phyloP scores from a whole-genome alignment of 2,329 filamentous ascomycete genomes.

The Dothideomycetes sp. region DNA sequence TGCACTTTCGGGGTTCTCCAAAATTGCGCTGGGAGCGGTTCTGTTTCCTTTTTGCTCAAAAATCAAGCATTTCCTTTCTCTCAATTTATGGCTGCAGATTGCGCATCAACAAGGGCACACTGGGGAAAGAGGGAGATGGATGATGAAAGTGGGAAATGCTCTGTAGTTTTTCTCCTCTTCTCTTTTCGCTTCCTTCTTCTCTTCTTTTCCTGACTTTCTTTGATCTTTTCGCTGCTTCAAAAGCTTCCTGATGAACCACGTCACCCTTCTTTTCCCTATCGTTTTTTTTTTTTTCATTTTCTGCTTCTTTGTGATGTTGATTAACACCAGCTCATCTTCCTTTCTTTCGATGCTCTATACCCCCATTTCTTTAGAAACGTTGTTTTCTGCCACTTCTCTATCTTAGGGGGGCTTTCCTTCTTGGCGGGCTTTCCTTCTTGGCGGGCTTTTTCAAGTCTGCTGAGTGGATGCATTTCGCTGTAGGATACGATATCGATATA shows the following conservation, averaged over 20 bases:
- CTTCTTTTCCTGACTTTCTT: constrained; percentile 1
- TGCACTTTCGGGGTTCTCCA: constrained; percentile 10
- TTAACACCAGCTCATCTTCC: constrained; percentile 1
- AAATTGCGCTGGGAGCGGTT: constrained; percentile 13
- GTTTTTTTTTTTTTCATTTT: too few species aligned
- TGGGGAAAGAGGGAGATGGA: constrained; percentile 7
- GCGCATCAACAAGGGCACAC: constrained; percentile 3
- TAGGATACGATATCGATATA: too few species aligned
- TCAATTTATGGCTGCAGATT: constrained; percentile 9
- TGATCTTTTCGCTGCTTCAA: too few species aligned
- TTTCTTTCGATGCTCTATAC: constrained; percentile 8
- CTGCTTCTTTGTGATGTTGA: constrained; percentile 3
- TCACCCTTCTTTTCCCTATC: constrained; percentile 7
- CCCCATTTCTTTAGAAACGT: constrained; percentile 3
- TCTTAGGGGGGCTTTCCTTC: too few species aligned
- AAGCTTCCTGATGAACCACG: constrained; percentile 7
- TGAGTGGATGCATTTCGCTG: too few species aligned
- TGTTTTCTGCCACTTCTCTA: neutral
- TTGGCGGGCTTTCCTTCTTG: too few species aligned
- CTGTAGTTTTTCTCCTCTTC: constrained; percentile 8
- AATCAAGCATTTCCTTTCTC: constrained; percentile 11
- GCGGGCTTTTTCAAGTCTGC: too few species aligned
- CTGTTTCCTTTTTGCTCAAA: constrained; percentile 10
- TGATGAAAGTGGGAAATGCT: constrained; percentile 6
- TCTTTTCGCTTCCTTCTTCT: neutral